Conservation (phyloP, 164 flowering plant genomes). For the Magnolia sinica region DNA sequence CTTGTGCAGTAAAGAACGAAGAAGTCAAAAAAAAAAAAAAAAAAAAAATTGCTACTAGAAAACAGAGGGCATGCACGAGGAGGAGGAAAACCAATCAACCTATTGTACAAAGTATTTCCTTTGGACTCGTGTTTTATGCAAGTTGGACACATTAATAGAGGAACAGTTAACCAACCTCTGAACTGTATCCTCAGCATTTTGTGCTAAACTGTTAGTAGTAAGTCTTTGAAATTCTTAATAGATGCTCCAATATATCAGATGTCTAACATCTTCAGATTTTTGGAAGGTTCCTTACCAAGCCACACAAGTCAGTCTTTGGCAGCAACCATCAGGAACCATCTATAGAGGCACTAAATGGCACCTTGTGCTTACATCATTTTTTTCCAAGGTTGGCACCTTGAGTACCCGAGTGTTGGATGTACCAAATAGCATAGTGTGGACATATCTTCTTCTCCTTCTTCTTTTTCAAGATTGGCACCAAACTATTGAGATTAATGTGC, state of each 20-base stretch:
- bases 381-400: neutral
- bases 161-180: neutral
- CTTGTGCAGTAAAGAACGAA: constrained; percentile 18
- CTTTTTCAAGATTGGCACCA: neutral
- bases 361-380: neutral
- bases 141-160: neutral
- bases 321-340: neutral
- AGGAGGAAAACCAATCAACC: neutral
- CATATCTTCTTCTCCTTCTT: neutral
- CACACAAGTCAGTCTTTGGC: neutral
- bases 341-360: neutral
- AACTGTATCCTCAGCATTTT: too few species aligned
- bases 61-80: neutral
- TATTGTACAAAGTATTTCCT: neutral
- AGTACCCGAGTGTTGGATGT: neutral
- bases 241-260: too few species aligned
- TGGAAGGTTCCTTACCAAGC: neutral
- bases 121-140: neutral
- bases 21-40: constrained; percentile 4
- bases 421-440: neutral
- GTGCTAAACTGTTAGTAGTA: too few species aligned
- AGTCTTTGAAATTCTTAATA: too few species aligned
- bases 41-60: neutral
- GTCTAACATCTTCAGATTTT: neutral
- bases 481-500: neutral